phyloP scores from a whole-genome alignment of 2,329 filamentous ascomycete species.

The Exophiala phaeomuriformis region DNA sequence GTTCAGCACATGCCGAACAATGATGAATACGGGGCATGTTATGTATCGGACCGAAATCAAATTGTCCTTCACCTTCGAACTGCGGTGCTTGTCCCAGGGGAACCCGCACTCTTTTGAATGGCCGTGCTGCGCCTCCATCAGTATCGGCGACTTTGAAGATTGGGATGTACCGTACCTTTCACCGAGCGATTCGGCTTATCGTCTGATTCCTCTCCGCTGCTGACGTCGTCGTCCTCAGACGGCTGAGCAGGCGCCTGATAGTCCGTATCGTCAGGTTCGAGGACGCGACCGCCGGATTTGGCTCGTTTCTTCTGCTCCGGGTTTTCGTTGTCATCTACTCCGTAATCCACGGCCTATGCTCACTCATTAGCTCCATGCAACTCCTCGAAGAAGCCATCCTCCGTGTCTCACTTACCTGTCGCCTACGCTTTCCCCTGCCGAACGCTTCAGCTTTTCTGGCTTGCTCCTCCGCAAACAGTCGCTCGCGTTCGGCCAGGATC shows the following conservation, averaged over 20 bases:
- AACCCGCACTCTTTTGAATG: slow-evolving; percentile 36
- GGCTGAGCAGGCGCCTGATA: slow-evolving; percentile 45
- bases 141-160: slow-evolving; percentile 10
- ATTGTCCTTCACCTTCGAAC: slow-evolving; percentile 21
- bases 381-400: neutral
- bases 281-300: slow-evolving; percentile 1
- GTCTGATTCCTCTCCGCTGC: slow-evolving; percentile 27
- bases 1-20: slow-evolving; percentile 49
- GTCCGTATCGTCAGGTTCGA: slow-evolving; percentile 27
- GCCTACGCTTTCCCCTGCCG: slow-evolving; percentile 73
- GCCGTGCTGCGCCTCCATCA: slow-evolving; percentile 28
- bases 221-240: slow-evolving; percentile 34
- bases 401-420: slow-evolving; percentile 41
- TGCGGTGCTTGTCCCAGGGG: slow-evolving; percentile 26
- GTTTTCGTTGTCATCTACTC: slow-evolving; percentile 12
- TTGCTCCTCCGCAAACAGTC: slow-evolving; percentile 65
- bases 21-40: slow-evolving; percentile 24
- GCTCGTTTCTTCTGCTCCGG: neutral
- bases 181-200: slow-evolving; percentile 11
- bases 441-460: slow-evolving; percentile 64
- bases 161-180: slow-evolving; percentile 17
- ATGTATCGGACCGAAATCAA: slow-evolving; percentile 15
- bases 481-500: slow-evolving; percentile 77
- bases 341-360: slow-evolving; percentile 24
- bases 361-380: slow-evolving; percentile 1